A percentile compares a stretch with the other conserved stretches of the same genome.
Conservation (phyloP, 2,329 filamentous ascomycete species). For the Macrophomina tecta region DNA sequence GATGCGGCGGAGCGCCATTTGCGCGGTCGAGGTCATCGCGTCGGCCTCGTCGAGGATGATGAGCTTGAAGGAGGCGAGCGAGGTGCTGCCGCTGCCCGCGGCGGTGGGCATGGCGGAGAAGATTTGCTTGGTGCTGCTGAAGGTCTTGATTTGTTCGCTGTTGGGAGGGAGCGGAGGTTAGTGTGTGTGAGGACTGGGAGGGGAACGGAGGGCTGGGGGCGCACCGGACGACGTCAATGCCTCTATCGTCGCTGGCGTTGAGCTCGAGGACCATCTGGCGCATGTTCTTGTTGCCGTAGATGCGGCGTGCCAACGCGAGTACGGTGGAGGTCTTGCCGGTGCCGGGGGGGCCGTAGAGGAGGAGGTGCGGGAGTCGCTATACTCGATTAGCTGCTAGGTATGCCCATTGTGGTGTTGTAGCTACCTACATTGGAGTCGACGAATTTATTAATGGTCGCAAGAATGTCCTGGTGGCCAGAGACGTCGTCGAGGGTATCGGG, state of each 20-base stretch:
- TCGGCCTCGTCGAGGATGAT: conserved; percentile 99
- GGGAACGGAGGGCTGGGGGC: neutral
- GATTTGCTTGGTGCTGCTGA: conserved; percentile 97
- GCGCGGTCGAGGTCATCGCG: conserved; percentile 97
- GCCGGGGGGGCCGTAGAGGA: conserved; percentile 94
- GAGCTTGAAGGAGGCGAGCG: conserved; percentile 83
- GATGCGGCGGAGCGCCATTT: conserved; percentile 95
- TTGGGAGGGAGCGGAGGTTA: neutral
- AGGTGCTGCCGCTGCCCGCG: conserved; percentile 47
- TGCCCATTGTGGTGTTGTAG: neutral
- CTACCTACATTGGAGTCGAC: conserved; percentile 78
- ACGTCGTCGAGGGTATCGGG: conserved; percentile 89
- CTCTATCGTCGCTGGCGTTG: conserved; percentile 95
- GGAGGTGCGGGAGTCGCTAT: conserved; percentile 87
- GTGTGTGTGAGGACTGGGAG: neutral
- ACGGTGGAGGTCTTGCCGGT: conserved; percentile 98
- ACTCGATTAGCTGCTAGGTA: neutral
- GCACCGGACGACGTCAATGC: conserved; percentile 88
- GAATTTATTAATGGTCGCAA: conserved; percentile 97
- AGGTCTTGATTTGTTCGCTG: conserved; percentile 96
- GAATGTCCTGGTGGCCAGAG: conserved; percentile 94
- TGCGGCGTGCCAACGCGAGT: conserved; percentile 86
- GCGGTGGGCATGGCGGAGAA: conserved; percentile 70
- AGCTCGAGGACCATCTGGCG: conserved; percentile 98
- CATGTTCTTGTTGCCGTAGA: conserved; percentile 92